Base-by-base conservation (phyloP, 306 rosid species). In the Clitoria ternatea region DNA sequence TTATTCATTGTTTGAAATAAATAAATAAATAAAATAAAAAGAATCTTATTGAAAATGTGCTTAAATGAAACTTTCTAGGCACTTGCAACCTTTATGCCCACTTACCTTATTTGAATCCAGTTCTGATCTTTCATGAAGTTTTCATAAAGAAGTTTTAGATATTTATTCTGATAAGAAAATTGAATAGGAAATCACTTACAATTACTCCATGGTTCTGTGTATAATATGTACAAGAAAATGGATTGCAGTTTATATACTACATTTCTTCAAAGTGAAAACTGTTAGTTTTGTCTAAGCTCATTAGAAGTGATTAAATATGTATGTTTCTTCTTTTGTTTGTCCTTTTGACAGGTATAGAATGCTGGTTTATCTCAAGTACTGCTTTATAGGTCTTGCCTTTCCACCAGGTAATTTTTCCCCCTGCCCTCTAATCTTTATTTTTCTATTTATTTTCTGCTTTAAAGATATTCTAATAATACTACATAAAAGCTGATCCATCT, bases 361-460 rank as follows among this genome's bases (percentile, higher is more conserved):
- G 85, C 89, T 94, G 64, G 89, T 94, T 84, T 94, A 94, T 83
- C 86, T 94, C 75, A 94, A 89, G 81, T 94, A 94, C 85, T 90
- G 98, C 84, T 94, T 94, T 82, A 87, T 88, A 4, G 97, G 99
- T 76, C 88, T 91, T 80, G 89, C 90, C 78, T 94, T 94, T 83
- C 99, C 99, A 36, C 99, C 99, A 77, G 98, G 98, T 93, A 87
- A 43, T 56, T 6, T 30, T 65, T 65, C 40, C 5, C 9, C 9
- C 1, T 2, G 23, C 35, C 33, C 61, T 60, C 50, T 42, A 62
- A 13, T 36, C n/a, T 65, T 65, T 10, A 4, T 35, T 27, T 18
- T 36, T 45, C 49, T 27, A 15, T 67, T 40, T 73, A 19, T 62
- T 42, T 50, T 53, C 29, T 61, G 29, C 40, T 70, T 72, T 62